Conservation (phyloP, 2,329 filamentous ascomycete genomes). For the Xylogone sp. region DNA sequence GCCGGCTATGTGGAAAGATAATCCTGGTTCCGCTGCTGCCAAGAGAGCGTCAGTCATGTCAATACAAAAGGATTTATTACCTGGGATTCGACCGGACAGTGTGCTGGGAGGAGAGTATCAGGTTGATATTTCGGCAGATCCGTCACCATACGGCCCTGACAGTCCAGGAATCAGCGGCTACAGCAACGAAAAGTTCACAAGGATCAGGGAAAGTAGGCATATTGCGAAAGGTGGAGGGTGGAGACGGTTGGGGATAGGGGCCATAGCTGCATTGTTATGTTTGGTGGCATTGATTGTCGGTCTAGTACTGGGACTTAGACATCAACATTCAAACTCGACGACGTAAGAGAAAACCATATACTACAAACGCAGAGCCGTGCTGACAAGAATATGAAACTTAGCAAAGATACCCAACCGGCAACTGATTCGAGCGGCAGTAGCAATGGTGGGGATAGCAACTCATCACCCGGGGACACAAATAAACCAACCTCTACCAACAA, state of each 20-base stretch:
- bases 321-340: conserved; percentile 13
- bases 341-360: conserved; percentile 5
- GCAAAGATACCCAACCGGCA: neutral
- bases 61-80: neutral
- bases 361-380: neutral
- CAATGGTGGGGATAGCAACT: conserved; percentile 6
- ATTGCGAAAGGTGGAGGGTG: conserved; percentile 28
- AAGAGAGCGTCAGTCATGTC: neutral
- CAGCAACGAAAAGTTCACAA: neutral
- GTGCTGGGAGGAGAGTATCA: neutral
- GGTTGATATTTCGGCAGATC: neutral
- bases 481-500: conserved; percentile 11
- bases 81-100: neutral
- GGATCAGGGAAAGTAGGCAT: conserved; percentile 15
- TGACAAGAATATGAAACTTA: conserved; percentile 2
- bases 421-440: neutral
- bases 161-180: neutral
- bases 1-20: neutral
- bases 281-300: conserved; percentile 28
- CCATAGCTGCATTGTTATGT: conserved; percentile 16
- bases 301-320: conserved; percentile 25
- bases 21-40: neutral
- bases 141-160: neutral
- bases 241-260: conserved; percentile 24
- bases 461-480: conserved; percentile 10